Percentiles rank a stretch among this genome's conserved stretches.
Conservation (phyloP, 371 early-diverging fungal genomes). For the Chytridium lagenaria region DNA sequence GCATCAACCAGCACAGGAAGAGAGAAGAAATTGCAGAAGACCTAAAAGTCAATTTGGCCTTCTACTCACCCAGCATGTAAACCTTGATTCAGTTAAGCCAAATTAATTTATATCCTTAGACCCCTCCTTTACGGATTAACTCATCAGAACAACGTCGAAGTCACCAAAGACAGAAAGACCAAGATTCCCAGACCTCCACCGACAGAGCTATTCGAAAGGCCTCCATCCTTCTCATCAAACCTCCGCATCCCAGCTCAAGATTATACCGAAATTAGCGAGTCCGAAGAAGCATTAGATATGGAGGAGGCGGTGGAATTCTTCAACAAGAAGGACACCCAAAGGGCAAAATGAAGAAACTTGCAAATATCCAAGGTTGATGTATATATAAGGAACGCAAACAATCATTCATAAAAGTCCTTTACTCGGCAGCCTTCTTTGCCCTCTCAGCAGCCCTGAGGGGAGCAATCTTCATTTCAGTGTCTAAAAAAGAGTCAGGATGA, state of each 20-base stretch:
- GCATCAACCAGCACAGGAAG: neutral
- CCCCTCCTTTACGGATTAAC: constrained; percentile 41
- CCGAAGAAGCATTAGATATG: neutral
- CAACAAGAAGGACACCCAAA: neutral
- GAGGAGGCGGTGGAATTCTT: neutral
- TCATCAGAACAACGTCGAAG: constrained; percentile 22
- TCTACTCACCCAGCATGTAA: constrained; percentile 34
- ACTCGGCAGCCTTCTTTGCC: constrained; percentile 15
- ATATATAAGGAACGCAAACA: no score
- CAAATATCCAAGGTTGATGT: neutral
- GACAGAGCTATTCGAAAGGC: no score
- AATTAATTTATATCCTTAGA: neutral
- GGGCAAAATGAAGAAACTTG: neutral
- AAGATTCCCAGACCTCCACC: neutral
- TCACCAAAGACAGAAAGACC: neutral
- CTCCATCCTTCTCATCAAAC: neutral
- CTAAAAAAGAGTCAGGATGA: constrained; percentile 21
- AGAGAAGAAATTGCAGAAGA: constrained; percentile 21
- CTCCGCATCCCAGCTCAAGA: neutral
- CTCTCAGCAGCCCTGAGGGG: constrained; percentile 32
- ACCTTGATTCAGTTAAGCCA: neutral
- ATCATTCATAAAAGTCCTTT: constrained; percentile 4
- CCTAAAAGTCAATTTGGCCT: constrained; percentile 27
- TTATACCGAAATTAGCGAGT: neutral
- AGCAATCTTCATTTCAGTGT: constrained; percentile 39